Base-by-base conservation (phyloP, 805 yeast species). In the Wickerhamiella australiensis region DNA sequence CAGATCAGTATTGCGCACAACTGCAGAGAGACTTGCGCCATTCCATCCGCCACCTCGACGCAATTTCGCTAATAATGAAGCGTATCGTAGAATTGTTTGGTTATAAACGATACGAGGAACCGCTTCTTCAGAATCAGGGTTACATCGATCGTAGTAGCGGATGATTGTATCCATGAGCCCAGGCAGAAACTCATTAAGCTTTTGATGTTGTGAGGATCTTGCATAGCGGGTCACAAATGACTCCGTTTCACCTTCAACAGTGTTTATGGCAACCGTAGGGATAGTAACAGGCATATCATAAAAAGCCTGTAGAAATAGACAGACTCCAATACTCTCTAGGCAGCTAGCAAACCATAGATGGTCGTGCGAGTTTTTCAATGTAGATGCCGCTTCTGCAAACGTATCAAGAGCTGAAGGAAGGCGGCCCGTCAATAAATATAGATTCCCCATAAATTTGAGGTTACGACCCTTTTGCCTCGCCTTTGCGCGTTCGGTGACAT, bases 311-410 rank as follows among this genome's bases (percentile, higher is more conserved):
- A 87, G 63, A 4, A 82, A 62, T 37, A 82, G 62, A 52, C 84
- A 76, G 0, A 85, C 77, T 0, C 82, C 82, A 9, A 87, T 67
- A 0, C 88, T 85, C 57, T 87, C 96, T n/a, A 90, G 61, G 0
- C 95, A 78, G 25, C 90, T 80, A 0, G 82, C 97, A 12, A 85
- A 70, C 97, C 97, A 92, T 7, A 92, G 67, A 57, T 76, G 75
- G 61, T 92, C 98, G 46, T 78, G 78, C 1, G 80, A 70, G 11
- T 75, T 70, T 52, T 77, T 78, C 49, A 86, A 65, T 21, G 74
- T 66, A 2, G 68, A 58, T 1, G 82, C 71, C 0, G 96, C 80
- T 37, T 87, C 95, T n/a, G 80, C 75, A 57, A 87, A 80, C 52
- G 79, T 78, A 21, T 72, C 69, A 49, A 88, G 61, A 0, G 96